Percentiles rank a stretch among this genome's conserved stretches.
These are phyloP conservation scores for Elsinoe batatas DNA, from an alignment of 2,329 filamentous ascomycete species.

Conservation along the genomic window DNA sequence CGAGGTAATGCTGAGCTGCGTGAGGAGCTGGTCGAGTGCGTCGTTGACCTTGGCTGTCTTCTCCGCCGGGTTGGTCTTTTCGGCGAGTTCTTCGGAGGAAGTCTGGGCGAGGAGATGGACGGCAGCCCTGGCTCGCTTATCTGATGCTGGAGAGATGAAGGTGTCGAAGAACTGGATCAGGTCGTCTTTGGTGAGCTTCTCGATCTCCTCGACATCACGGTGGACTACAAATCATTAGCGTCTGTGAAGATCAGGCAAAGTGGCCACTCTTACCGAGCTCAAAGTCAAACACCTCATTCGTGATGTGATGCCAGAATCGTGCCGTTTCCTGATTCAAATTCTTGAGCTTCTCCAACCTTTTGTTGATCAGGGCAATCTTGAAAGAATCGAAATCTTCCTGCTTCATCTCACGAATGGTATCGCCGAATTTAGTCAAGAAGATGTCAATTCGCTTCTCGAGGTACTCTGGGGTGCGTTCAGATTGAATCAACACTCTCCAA, in stretches of 20 bases:
- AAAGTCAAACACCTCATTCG: conserved; percentile 82
- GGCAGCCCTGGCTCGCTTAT: conserved; percentile 67
- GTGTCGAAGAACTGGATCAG: conserved; percentile 69
- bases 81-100: conserved; percentile 27
- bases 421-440: conserved; percentile 62
- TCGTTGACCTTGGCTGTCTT: conserved; percentile 37
- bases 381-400: conserved; percentile 80
- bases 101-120: conserved; percentile 71
- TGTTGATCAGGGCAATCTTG: conserved; percentile 80
- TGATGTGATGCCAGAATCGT: conserved; percentile 77
- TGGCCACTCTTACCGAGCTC: conserved; percentile 54
- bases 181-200: conserved; percentile 65
- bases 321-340: conserved; percentile 78
- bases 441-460: conserved; percentile 79
- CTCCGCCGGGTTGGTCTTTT: conserved; percentile 29
- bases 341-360: conserved; percentile 81
- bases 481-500: conserved; percentile 86
- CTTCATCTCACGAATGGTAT: conserved; percentile 62
- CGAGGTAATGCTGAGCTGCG: conserved; percentile 34
- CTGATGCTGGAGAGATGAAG: conserved; percentile 66
- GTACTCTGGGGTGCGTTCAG: conserved; percentile 74
- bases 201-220: conserved; percentile 65
- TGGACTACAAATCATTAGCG: conserved; percentile 45
- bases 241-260: conserved; percentile 10
- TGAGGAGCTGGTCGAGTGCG: conserved; percentile 38